Percentiles rank a stretch among this genome's conserved stretches.
Evolutionary conservation across 1,284 basidiomycete species (phyloP).

Genomic region (Entoloma clypeatum): DNA sequence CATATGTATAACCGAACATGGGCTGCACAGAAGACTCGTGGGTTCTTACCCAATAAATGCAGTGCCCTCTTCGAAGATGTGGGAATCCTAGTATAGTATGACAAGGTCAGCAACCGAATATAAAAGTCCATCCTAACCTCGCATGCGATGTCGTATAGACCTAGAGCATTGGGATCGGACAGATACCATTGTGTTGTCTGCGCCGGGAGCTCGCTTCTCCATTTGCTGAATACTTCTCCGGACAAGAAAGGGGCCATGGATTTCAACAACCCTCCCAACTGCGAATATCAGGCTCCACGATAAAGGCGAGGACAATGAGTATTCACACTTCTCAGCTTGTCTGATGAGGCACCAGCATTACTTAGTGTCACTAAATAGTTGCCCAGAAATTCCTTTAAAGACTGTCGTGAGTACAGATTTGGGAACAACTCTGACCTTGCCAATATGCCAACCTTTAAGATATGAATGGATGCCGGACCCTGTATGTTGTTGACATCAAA

Average conservation of each 20-base stretch:
- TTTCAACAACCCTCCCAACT: constrained; percentile 27
- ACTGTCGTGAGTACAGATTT: too few relatives aligned
- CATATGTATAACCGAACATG: constrained; percentile 15
- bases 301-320: too few relatives aligned
- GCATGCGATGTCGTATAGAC: neutral
- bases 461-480: too few relatives aligned
- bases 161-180: too few relatives aligned
- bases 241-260: constrained; percentile 28
- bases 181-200: constrained; percentile 29
- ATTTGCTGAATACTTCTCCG: constrained; percentile 1
- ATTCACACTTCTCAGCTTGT: too few relatives aligned
- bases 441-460: too few relatives aligned
- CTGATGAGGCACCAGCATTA: too few relatives aligned
- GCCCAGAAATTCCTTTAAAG: too few relatives aligned
- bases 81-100: constrained; percentile 15
- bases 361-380: too few relatives aligned
- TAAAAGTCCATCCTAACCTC: constrained; percentile 17
- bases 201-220: neutral
- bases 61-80: constrained; percentile 29
- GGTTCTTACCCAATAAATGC: constrained; percentile 31
- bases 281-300: too few relatives aligned
- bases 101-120: neutral
- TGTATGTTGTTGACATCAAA: too few relatives aligned
- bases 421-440: too few relatives aligned
- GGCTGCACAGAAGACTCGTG: neutral